Conservation (phyloP, 2,329 filamentous ascomycete genomes). For the Microdochium trichocladiopsis region DNA sequence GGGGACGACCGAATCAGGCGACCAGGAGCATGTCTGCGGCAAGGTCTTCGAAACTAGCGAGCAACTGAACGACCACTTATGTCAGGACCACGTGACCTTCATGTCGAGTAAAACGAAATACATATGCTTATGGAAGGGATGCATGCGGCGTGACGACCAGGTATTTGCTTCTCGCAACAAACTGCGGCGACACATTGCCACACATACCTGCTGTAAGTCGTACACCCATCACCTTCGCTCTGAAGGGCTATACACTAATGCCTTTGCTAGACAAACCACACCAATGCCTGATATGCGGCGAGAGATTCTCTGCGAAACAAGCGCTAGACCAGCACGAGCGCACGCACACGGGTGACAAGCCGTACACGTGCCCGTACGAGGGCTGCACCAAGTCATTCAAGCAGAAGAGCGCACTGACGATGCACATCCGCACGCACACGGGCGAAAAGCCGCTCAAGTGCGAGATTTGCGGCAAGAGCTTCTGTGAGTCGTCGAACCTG, state of each 20-base stretch:
- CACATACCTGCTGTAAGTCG: constrained; percentile 23
- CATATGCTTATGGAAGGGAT: constrained; percentile 21
- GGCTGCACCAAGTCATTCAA: constrained; percentile 54
- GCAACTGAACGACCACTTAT: constrained; percentile 18
- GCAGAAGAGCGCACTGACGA: constrained; percentile 62
- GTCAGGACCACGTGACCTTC: constrained; percentile 13
- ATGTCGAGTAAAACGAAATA: constrained; percentile 17
- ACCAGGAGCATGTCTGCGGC: constrained; percentile 11
- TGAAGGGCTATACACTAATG: constrained; percentile 9
- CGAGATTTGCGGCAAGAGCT: constrained; percentile 49
- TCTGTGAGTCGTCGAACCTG: constrained; percentile 60
- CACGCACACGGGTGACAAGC: constrained; percentile 59
- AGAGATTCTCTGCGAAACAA: constrained; percentile 58
- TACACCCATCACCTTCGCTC: background rate
- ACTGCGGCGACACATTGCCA: constrained; percentile 20
- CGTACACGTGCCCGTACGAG: constrained; percentile 45
- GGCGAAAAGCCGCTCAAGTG: constrained; percentile 56
- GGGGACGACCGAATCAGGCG: constrained; percentile 3
- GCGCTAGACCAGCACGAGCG: constrained; percentile 61
- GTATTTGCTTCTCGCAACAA: constrained; percentile 21
- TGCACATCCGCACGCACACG: constrained; percentile 60
- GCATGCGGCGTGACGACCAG: constrained; percentile 14
- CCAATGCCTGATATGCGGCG: constrained; percentile 45
- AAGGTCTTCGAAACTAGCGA: constrained; percentile 11
- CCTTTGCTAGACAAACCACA: constrained; percentile 48